A percentile compares a stretch with the other conserved stretches of the same genome.
Evolutionary conservation across 306 rosid species (phyloP).

Genomic region (Quercus ilex): DNA sequence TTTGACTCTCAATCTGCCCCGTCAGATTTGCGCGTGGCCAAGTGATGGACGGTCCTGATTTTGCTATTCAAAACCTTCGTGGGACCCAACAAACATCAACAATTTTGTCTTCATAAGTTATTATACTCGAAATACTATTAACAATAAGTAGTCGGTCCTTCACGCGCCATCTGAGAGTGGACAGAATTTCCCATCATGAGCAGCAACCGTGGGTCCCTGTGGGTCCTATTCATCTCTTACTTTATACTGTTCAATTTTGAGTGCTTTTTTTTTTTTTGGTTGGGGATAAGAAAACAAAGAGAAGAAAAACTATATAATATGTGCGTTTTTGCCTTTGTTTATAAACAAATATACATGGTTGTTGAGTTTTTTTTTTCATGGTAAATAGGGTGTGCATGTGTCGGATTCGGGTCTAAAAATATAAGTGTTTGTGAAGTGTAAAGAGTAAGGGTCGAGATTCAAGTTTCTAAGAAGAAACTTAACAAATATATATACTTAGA

Average conservation of each 20-base stretch:
- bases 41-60: slow-evolving; percentile 25
- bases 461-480: rapidly evolving
- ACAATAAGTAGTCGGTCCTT: not conserved
- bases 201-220: not conserved
- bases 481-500: no score
- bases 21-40: slow-evolving; percentile 12
- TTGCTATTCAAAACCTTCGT: not conserved
- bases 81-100: slow-evolving; percentile 56
- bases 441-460: rapidly evolving
- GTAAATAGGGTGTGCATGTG: no score
- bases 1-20: slow-evolving; percentile 42
- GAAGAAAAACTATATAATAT: no score
- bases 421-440: rapidly evolving
- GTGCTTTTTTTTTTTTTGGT: no score
- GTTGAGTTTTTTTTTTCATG: no score
- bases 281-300: no score
- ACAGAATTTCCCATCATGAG: not conserved
- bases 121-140: no score
- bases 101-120: slow-evolving; percentile 5
- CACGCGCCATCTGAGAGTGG: slow-evolving; percentile 27
- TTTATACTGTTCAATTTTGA: not conserved
- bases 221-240: not conserved
- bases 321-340: no score
- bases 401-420: rapidly evolving
- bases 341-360: no score